Conservation (phyloP, 1,284 basidiomycete genomes). For the Pisolithus thermaeus region DNA sequence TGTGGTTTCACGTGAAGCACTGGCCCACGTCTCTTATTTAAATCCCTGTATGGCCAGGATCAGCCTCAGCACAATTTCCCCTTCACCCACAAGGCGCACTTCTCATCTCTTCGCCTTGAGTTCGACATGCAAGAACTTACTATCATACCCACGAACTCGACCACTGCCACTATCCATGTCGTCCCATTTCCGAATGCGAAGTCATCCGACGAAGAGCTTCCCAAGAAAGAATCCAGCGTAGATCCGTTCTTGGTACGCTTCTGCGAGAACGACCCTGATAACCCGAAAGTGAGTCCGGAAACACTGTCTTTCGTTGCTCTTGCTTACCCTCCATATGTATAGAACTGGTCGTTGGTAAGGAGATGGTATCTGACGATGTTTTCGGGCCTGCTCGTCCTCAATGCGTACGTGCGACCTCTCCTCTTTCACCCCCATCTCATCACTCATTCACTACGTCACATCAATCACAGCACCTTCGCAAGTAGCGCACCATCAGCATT, state of each 20-base stretch:
- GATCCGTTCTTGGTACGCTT: constrained; percentile 31
- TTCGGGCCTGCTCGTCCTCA: constrained; percentile 60
- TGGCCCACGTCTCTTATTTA: too few species aligned
- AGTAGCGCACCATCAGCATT: constrained; percentile 52
- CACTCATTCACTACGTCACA: background rate
- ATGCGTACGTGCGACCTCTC: constrained; percentile 41
- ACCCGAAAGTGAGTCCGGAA: constrained; percentile 32
- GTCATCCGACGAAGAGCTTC: background rate
- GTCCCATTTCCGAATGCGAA: background rate
- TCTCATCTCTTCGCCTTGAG: too few species aligned
- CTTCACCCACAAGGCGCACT: too few species aligned
- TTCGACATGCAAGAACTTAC: too few species aligned
- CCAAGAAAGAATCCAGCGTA: constrained; percentile 11
- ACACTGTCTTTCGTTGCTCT: background rate
- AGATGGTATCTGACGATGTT: constrained; percentile 63
- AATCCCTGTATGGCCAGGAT: too few species aligned
- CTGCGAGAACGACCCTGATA: constrained; percentile 23
- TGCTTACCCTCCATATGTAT: constrained; percentile 5
- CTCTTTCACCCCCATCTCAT: constrained; percentile 8
- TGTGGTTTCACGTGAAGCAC: too few species aligned
- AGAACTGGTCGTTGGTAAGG: constrained; percentile 54
- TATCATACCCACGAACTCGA: background rate
- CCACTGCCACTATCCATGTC: background rate
- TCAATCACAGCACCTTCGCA: constrained; percentile 47
- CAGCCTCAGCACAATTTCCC: too few species aligned